Evolutionary conservation across 1,284 basidiomycete species (phyloP), one percentile per base, ranked within the genome.

Genomic region (Omphalotus olearius): DNA sequence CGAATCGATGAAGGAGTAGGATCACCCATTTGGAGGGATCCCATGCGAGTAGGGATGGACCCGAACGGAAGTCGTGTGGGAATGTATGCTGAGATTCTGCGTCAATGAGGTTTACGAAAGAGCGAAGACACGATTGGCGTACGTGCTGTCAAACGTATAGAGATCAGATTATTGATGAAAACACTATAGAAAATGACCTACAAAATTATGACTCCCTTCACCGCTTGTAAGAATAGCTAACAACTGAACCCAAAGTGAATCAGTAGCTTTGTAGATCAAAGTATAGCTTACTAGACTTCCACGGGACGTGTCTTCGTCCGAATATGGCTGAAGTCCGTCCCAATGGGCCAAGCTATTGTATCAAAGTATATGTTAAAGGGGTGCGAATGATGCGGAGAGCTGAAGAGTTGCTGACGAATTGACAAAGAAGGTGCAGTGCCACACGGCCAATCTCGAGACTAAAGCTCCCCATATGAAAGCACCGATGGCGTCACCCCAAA

Each of bases 21-120:
- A 91, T 91, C 37, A 84, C 76, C 88, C 88, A 90, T 66, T 90
- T 91, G 2, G 85, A 85, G 0, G 89, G 88, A 66, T 91, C 88
- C 87, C 87, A 91, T 58, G 87, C 85, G 33, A 74, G 64, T 2
- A 52, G 45, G 14, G 75, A 74, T 3, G 85, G 83, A 0, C 83
- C 85, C 25, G 82, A 83, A 40, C 84, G 75, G 63, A 80, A 88
- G 62, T 88, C 88, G 56, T 84, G 80, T 4, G 89, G 88, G 63
- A 91, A 91, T 0, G 87, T 76, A 62, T 91, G 88, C 79, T 91
- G 67, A 37, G 41, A 52, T 45, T 14, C 39, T 11, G 5, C 14
- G n/a, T 49, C 23, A 33, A 33, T 13, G 23, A 51, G 40, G 40
- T 9, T 10, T 7, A 28, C 14, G n/a, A 18, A 26, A 25, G 20